phyloP scores from a whole-genome alignment of 2,329 filamentous ascomycete genomes.

The Hypoxylon sp. region DNA sequence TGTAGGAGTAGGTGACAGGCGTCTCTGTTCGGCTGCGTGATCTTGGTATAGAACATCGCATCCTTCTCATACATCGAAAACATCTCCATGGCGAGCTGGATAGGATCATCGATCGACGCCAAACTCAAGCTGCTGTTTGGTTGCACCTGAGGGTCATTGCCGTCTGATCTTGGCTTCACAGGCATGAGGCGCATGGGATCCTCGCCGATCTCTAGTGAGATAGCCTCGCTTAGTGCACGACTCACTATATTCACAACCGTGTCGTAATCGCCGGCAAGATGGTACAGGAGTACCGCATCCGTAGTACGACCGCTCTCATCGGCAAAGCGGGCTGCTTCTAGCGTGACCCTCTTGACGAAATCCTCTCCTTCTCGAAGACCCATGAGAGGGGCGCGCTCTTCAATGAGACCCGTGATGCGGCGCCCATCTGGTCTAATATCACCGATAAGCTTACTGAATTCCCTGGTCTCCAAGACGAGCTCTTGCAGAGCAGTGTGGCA shows the following conservation, averaged over 20 bases:
- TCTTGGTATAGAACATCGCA: conserved; percentile 67
- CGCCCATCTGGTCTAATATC: conserved; percentile 88
- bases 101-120: conserved; percentile 67
- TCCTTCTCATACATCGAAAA: conserved; percentile 70
- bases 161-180: conserved; percentile 72
- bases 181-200: conserved; percentile 81
- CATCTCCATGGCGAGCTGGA: conserved; percentile 68
- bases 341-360: conserved; percentile 89
- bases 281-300: conserved; percentile 93
- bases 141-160: conserved; percentile 50
- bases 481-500: conserved; percentile 95
- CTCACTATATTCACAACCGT: conserved; percentile 92
- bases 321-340: conserved; percentile 89
- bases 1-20: conserved; percentile 66
- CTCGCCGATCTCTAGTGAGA: conserved; percentile 85
- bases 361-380: conserved; percentile 80
- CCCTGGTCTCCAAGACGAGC: conserved; percentile 93
- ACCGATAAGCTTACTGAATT: conserved; percentile 92
- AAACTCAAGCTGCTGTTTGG: conserved; percentile 67
- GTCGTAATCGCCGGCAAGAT: conserved; percentile 94
- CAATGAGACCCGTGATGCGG: conserved; percentile 85
- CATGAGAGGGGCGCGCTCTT: conserved; percentile 84
- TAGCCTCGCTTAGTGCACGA: conserved; percentile 86
- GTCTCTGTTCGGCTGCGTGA: conserved; percentile 64
- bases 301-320: conserved; percentile 94